Conservation (phyloP, 2,329 filamentous ascomycete genomes). For the Elsinoe batatas region DNA sequence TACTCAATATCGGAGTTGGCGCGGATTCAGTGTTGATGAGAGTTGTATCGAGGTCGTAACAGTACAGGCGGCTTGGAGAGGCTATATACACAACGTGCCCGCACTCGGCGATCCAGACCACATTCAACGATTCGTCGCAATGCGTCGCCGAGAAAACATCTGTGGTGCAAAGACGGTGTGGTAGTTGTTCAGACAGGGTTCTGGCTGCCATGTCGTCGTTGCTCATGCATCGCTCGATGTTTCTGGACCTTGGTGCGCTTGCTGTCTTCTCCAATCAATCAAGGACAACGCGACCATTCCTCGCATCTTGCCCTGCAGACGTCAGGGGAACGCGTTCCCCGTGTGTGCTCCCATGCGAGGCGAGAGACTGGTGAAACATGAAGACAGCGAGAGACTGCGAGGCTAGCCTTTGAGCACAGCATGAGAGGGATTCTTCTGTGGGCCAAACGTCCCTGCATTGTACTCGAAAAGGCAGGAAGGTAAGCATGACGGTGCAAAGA, state of each 20-base stretch:
- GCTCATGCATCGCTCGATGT: constrained; percentile 4
- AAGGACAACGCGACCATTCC: background rate
- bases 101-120: constrained; percentile 7
- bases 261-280: constrained; percentile 2
- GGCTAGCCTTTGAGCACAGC: background rate
- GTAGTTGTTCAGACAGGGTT: background rate
- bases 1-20: background rate
- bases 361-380: constrained; percentile 2
- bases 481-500: background rate
- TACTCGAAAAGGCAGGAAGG: background rate
- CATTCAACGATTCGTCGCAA: background rate
- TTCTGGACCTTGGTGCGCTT: background rate
- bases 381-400: background rate
- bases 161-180: background rate
- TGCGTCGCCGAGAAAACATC: background rate
- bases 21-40: background rate
- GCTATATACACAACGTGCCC: constrained; percentile 3
- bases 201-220: background rate
- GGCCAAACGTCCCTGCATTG: constrained; percentile 4
- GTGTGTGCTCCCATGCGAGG: background rate
- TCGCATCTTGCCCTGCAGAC: background rate
- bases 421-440: background rate
- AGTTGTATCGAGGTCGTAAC: background rate
- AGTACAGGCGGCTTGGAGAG: background rate
- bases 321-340: constrained; percentile 5